Evolutionary conservation across 352 stramenopile species (phyloP), one percentile per base, ranked within the genome.

Genomic region (Pythium biforme): DNA sequence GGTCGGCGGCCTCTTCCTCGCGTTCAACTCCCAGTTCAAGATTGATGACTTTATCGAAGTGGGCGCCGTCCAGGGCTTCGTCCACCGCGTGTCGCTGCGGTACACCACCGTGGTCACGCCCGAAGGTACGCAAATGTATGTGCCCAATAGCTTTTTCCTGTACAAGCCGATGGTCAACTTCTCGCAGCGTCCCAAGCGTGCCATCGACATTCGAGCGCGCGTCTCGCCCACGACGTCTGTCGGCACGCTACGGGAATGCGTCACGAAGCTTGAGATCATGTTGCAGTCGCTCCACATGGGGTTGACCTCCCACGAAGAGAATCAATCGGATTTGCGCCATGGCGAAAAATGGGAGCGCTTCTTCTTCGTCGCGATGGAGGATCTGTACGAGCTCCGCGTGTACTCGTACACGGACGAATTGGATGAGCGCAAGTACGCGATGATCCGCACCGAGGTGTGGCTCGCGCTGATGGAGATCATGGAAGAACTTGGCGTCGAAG

Each of bases 91-190:
- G 7, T 89, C 83, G 57, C 73, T 95, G 45, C 80, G 87, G 2
- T 95, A 93, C 70, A 95, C 87, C 49, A 92, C 83, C 9, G 60
- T 95, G 23, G 72, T 94, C 67, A 92, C 79, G n/a, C 72, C 85
- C 19, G 85, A 93, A 27, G 81, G 82, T 37, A 94, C 87, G 31
- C 89, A 86, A 43, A 69, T 92, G 19, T 94, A 86, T 59, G 76
- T 95, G 22, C 84, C 84, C 26, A 95, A 95, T 69, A 94, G 85
- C 59, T 94, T 92, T 62, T 95, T 95, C 55, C 67, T 95, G n/a
- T 95, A 92, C 79, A 93, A 93, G 50, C 87, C 84, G 25, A 94
- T 95, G 87, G 79, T 95, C 31, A 95, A 95, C 59, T 95, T 85
- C 58, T 89, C 85, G 46, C 83, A 94, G 57, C 83, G 84, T 0